Evolutionary conservation across 2,329 filamentous ascomycete species (phyloP).

Genomic region (Cadophora sp.): DNA sequence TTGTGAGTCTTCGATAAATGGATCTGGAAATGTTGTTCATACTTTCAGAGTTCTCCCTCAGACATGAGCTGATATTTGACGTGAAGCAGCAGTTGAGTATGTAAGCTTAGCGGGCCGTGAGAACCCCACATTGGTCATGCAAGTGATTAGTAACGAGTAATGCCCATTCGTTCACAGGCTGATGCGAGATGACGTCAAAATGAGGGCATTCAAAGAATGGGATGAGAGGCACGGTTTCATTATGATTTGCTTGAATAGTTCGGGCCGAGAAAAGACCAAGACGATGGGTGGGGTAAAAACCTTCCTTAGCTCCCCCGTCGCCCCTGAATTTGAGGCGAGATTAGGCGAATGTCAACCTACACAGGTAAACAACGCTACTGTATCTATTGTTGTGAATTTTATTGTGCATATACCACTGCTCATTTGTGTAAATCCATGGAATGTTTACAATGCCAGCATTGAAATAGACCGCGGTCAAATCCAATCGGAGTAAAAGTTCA

Average conservation of each 20-base stretch:
- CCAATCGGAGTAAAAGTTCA: not conserved
- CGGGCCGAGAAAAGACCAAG: not conserved
- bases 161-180: not conserved
- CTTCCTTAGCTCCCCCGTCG: not conserved
- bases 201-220: not conserved
- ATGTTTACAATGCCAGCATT: too few species aligned
- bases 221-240: not conserved
- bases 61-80: constrained; percentile 4
- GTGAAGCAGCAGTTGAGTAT: not conserved
- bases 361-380: too few species aligned
- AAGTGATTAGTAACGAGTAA: constrained; percentile 11
- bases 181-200: not conserved
- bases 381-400: not conserved
- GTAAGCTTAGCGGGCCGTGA: not conserved
- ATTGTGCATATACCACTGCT: too few species aligned
- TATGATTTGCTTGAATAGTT: not conserved
- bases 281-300: not conserved
- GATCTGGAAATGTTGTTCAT: not conserved
- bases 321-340: not conserved
- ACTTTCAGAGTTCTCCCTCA: not conserved
- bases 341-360: not conserved
- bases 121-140: constrained; percentile 4
- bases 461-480: not conserved
- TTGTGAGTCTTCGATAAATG: not conserved
- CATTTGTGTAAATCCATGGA: too few species aligned